Percentiles rank a stretch among this genome's conserved stretches.
These are phyloP conservation scores for Monosporascus ibericus DNA, from an alignment of 2,329 filamentous ascomycete genomes.

Conservation along the genomic window DNA sequence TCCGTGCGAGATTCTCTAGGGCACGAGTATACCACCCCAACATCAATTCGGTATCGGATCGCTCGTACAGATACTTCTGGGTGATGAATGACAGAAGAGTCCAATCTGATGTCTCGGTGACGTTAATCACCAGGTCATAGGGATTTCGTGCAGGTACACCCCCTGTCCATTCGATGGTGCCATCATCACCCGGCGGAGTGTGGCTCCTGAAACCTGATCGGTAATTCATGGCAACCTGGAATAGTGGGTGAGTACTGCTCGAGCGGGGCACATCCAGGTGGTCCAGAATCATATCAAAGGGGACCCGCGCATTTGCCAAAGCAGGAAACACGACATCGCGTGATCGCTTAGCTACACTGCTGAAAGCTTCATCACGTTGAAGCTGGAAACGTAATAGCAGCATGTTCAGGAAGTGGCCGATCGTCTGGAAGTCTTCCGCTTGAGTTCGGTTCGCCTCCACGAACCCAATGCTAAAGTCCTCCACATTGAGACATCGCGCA, in stretches of 20 bases:
- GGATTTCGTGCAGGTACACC: neutral
- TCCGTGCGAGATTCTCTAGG: neutral
- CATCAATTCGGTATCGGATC: neutral
- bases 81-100: neutral
- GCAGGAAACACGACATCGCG: conserved; percentile 21
- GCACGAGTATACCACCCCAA: neutral
- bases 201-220: neutral
- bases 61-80: neutral
- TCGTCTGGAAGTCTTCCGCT: too few species aligned
- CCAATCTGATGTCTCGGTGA: neutral
- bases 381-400: neutral
- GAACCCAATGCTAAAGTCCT: too few species aligned
- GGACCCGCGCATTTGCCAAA: conserved; percentile 28
- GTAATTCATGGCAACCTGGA: conserved; percentile 34
- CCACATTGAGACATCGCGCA: too few species aligned
- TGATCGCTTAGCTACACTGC: conserved; percentile 2
- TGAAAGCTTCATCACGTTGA: conserved; percentile 14
- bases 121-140: neutral
- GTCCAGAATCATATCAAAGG: conserved; percentile 34
- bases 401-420: too few species aligned
- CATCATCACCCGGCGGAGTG: neutral
- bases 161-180: neutral
- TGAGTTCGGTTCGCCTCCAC: too few species aligned
- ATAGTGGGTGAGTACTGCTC: conserved; percentile 28
- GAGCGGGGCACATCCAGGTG: conserved; percentile 31